phyloP scores from a whole-genome alignment of 441 rosid genomes.

The Euphorbia corollata region DNA sequence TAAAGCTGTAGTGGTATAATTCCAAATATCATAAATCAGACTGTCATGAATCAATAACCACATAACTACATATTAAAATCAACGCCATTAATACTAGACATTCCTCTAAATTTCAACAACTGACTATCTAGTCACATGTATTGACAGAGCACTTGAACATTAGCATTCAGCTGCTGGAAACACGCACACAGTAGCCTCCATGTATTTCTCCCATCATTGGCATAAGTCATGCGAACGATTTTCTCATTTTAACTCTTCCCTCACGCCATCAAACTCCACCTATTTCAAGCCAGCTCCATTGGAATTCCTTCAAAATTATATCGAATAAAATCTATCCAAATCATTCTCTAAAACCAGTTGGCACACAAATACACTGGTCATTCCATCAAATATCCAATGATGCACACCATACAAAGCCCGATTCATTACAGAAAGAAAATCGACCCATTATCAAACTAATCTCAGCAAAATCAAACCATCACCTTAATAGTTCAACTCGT shows the following conservation, averaged over 20 bases:
- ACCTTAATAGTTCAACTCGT: neutral
- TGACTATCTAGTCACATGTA: neutral
- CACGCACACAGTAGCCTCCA: neutral
- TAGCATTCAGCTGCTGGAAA: neutral
- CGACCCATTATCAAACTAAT: conserved; percentile 1
- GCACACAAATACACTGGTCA: neutral
- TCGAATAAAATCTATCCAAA: no score
- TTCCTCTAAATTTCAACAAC: neutral
- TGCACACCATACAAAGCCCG: neutral
- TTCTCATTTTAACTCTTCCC: neutral
- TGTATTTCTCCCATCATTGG: neutral
- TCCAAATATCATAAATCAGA: neutral
- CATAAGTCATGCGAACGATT: neutral
- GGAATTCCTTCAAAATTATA: neutral
- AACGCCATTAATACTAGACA: neutral
- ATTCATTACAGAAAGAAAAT: neutral
- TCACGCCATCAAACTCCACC: neutral
- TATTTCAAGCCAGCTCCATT: neutral
- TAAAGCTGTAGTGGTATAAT: neutral
- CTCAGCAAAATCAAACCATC: neutral
- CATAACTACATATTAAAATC: neutral
- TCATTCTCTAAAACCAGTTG: neutral
- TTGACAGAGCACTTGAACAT: neutral
- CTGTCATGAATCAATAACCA: neutral
- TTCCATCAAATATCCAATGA: neutral